Base-by-base conservation (phyloP, 2,329 filamentous ascomycete species). In the Dactylellina parvicollis region DNA sequence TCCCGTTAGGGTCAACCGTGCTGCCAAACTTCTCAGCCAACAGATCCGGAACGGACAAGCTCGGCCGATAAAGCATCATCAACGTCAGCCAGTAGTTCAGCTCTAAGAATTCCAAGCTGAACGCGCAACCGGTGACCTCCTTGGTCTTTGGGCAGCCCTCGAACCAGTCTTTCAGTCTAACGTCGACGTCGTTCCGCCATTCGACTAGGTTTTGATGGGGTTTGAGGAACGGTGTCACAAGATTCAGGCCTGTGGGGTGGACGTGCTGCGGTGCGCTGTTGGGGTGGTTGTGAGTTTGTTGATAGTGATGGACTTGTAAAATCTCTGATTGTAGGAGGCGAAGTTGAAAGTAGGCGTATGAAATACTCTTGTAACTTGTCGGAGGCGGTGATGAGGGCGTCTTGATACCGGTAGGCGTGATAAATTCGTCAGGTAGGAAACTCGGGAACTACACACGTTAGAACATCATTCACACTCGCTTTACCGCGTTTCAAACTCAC, bases 41-140 rank as follows among this genome's bases (percentile, higher is more conserved):
- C 78, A 92, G 88, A 40, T 90, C 87, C 0, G 94, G 94, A 16
- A 96, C 91, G 52, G 91, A 90, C 74, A 96, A 81, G 80, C 92
- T 95, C 80, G 96, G 94, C 62, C 94, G 86, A 80, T 98, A 98
- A 18, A 98, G 86, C 89, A 97, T 92, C 76, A 97, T 96, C 73
- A 98, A 89, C 2, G 92, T 92, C 80, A 97, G 94, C 93, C 94
- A 98, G 81, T 98, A 98, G 80, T 98, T 98, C 73, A 98, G 85
- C 78, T 97, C 92, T 3, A 97, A 82, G 78, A 98, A 96, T 64
- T 96, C 90, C 0, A 91, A 88, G 0, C 91, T 92, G 80, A 98
- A 98, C 2, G 88, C 88, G 1, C 98, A 95, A 0, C 93, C 93
- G 0, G 92, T 96, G 67, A 95, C 88, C 20, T 86, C 82, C 75